Conservation (phyloP, 1,284 basidiomycete species). For the Cryptococcus hybrid region DNA sequence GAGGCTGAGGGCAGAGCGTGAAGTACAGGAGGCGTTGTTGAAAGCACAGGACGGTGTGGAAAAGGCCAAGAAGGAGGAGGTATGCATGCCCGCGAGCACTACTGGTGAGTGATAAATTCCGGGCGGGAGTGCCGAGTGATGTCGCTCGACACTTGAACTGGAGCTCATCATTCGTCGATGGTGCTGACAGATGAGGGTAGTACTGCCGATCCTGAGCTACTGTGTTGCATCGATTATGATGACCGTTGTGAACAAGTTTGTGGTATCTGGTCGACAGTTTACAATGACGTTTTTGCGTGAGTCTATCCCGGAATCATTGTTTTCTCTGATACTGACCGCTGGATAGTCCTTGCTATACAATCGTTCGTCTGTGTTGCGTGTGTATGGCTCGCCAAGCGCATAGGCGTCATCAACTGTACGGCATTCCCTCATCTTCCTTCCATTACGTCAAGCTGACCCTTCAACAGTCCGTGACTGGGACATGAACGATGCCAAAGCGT, state of each 20-base stretch:
- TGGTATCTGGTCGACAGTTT: constrained; percentile 90
- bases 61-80: constrained; percentile 33
- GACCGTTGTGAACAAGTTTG: constrained; percentile 98
- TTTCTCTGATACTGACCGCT: not conserved
- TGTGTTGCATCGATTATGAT: constrained; percentile 94
- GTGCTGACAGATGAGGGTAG: constrained; percentile 5
- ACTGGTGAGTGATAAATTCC: constrained; percentile 23
- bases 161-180: not conserved
- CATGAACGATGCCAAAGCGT: constrained; percentile 77
- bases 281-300: constrained; percentile 88
- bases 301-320: constrained; percentile 1
- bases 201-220: constrained; percentile 74
- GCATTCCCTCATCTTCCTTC: not conserved
- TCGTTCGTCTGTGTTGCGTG: constrained; percentile 79
- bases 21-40: constrained; percentile 23
- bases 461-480: constrained; percentile 73
- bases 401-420: constrained; percentile 71
- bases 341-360: constrained; percentile 76
- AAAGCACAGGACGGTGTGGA: constrained; percentile 24
- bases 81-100: constrained; percentile 21
- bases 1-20: constrained; percentile 24
- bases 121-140: not conserved
- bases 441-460: not conserved
- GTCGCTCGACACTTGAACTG: not conserved
- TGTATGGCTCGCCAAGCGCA: constrained; percentile 69